Evolutionary conservation across 495 filamentous ascomycete species (phyloP), one percentile per base, ranked within the genome.

Genomic region (Cercophora scortea): DNA sequence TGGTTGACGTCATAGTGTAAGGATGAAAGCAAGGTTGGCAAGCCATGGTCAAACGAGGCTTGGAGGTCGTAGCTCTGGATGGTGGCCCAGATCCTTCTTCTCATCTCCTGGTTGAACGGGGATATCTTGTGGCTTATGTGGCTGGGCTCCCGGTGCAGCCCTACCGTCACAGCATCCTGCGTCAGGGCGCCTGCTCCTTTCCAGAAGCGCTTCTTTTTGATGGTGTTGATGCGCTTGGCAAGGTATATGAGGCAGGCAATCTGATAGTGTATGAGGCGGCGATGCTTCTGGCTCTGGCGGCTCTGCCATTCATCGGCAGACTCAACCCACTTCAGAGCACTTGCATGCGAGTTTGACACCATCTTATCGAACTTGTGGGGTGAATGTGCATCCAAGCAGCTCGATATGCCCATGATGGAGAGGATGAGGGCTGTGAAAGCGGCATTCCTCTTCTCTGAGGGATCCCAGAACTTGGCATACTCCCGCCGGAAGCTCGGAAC

Each of bases 41-140:
- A 71, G 4, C 81, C 81, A 25, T 78, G 71, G 45, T 82, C 80
- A 42, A 84, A 70, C 1, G 79, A 71, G 2, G 82, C 72, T 53
- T 85, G 81, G 9, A 84, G 65, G 46, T 82, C 79, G 42, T 80
- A 73, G 61, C 81, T 79, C 53, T 81, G 64, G 18, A 85, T 79
- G 3, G 79, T 83, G 0, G 71, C 74, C 83, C 83, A 86, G n/a
- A 86, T 75, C 18, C 83, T 67, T 47, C 82, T 65, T 32, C 82
- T 74, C 80, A 85, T 82, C 62, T 86, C 83, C 57, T 78, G 78
- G 53, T 77, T 79, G 58, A 82, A 84, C n/a, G 61, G 58, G 8
- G 64, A 66, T 32, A 68, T 63, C 36, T 62, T 65, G 48, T 59
- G 59, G 34, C 56, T 56, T 47, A 69, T 62, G 52, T 61, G 56